Evolutionary conservation across 2,329 filamentous ascomycete genomes (phyloP).

Genomic region (Bipolaris gigantea): DNA sequence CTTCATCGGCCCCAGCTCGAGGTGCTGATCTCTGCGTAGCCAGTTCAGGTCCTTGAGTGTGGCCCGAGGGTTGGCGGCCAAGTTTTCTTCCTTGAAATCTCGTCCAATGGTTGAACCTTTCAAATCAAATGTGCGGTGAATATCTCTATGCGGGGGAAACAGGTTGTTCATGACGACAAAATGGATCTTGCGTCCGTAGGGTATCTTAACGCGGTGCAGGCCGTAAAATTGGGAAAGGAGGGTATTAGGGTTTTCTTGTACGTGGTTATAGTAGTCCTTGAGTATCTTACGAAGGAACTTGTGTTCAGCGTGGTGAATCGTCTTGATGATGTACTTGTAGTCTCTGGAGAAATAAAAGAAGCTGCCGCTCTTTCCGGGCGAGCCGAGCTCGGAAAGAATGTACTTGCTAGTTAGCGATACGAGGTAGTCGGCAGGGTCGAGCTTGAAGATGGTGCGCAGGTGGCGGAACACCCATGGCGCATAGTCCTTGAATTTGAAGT

Average conservation of each 20-base stretch:
- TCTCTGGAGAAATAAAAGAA: constrained; percentile 99
- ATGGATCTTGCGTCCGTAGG: constrained; percentile 96
- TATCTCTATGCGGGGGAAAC: constrained; percentile 95
- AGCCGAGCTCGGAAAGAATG: constrained; percentile 94
- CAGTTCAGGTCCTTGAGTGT: constrained; percentile 97
- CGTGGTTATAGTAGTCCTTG: constrained; percentile 91
- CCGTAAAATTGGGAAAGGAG: constrained; percentile 97
- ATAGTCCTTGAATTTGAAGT: constrained; percentile 99
- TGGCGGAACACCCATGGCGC: constrained; percentile 99
- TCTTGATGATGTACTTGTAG: constrained; percentile 99
- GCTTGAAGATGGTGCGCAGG: constrained; percentile 80
- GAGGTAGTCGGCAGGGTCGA: constrained; percentile 96
- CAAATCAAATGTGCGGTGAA: constrained; percentile 94
- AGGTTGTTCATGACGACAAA: constrained; percentile 99
- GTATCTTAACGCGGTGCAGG: constrained; percentile 95
- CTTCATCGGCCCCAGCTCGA: constrained; percentile 88
- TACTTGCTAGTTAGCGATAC: constrained; percentile 99
- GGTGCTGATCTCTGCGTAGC: constrained; percentile 79
- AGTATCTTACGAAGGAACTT: constrained; percentile 82
- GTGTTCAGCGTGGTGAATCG: constrained; percentile 93
- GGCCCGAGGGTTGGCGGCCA: constrained; percentile 85
- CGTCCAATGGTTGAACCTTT: constrained; percentile 95
- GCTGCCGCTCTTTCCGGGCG: constrained; percentile 95
- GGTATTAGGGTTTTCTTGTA: constrained; percentile 92
- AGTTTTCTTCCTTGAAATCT: constrained; percentile 84